These are phyloP conservation scores for Rhytidiadelphus loreus DNA, from an alignment of 225 moss, liverwort and hornwort genomes.

Conservation along the genomic window DNA sequence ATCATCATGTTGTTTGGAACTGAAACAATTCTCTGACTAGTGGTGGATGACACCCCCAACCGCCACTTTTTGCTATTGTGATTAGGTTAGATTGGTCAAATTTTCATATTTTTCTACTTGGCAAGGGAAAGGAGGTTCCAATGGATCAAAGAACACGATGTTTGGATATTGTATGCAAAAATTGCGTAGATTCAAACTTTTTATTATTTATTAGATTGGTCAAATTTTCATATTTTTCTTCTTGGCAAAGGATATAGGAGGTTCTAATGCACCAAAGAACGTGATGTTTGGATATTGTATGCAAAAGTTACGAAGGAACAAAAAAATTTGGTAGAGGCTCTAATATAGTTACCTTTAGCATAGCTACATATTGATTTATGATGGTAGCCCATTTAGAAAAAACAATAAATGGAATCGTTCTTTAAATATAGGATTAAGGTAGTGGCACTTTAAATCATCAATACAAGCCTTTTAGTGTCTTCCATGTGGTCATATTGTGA, in stretches of 20 bases:
- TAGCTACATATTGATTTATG: not conserved
- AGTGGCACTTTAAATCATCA: not conserved
- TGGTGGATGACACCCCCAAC: not conserved
- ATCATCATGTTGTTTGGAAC: not conserved
- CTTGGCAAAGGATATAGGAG: not conserved
- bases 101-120: too few relatives aligned
- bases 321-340: too few relatives aligned
- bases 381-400: accelerated
- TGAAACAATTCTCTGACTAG: too few relatives aligned
- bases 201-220: too few relatives aligned
- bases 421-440: not conserved
- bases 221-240: not conserved
- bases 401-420: too few relatives aligned
- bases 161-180: too few relatives aligned
- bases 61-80: not conserved
- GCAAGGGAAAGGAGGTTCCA: too few relatives aligned
- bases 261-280: not conserved
- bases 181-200: too few relatives aligned
- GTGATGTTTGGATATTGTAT: accelerated
- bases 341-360: accelerated
- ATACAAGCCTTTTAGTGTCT: not conserved
- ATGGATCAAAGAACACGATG: too few relatives aligned
- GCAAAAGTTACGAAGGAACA: not conserved
- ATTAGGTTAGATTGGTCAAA: too few relatives aligned
- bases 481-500: not conserved